phyloP scores from a whole-genome alignment of 257 asterid species.

The Fraxinus americana region DNA sequence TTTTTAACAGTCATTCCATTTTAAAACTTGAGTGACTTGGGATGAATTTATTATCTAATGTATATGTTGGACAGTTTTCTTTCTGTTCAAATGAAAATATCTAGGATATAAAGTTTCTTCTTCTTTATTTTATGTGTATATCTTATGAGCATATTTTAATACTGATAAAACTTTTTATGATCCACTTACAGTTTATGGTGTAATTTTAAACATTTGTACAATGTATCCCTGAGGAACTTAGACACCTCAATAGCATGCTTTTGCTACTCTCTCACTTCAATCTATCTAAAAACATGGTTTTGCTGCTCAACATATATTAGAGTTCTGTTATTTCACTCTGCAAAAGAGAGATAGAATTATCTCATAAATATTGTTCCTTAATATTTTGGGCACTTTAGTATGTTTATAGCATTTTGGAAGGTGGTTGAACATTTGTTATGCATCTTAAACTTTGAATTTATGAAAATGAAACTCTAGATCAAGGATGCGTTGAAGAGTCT shows the following conservation, averaged over 20 bases:
- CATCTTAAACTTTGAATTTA: background rate
- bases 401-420: background rate
- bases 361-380: background rate
- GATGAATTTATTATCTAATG: background rate
- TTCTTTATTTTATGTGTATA: background rate
- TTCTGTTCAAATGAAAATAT: background rate
- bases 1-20: background rate
- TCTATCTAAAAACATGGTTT: background rate
- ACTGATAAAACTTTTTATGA: background rate
- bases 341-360: background rate
- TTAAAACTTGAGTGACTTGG: background rate
- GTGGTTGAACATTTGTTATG: background rate
- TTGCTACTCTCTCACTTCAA: background rate
- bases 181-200: background rate
- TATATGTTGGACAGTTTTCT: background rate
- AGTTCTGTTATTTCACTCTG: background rate
- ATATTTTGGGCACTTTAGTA: background rate
- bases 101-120: background rate
- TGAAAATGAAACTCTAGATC: background rate
- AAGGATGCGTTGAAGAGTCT: background rate
- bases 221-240: background rate
- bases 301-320: background rate
- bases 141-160: background rate
- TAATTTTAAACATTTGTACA: background rate
- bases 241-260: background rate